A percentile compares a stretch with the other conserved stretches of the same genome.
Conservation (phyloP, 1,284 basidiomycete genomes). For the Singerocomus inundabilis region DNA sequence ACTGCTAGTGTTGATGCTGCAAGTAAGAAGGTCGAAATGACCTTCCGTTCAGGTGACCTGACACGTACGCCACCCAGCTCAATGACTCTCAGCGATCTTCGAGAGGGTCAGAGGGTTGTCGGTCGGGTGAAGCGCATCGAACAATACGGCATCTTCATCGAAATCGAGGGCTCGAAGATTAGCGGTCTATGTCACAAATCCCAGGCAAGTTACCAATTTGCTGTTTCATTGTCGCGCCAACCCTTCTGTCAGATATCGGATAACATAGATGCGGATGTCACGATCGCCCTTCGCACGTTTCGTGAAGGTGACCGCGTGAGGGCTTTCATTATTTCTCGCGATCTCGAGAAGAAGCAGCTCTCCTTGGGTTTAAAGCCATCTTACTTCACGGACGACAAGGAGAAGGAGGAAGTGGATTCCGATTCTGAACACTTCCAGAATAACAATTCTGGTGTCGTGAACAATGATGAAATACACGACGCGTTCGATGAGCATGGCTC, state of each 20-base stretch:
- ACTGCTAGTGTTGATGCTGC: constrained; percentile 60
- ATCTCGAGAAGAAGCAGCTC: constrained; percentile 75
- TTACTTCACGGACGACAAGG: constrained; percentile 58
- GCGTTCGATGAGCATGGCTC: constrained; percentile 25
- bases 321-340: constrained; percentile 73
- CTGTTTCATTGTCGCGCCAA: constrained; percentile 1
- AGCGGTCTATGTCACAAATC: constrained; percentile 94
- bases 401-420: constrained; percentile 30
- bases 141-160: constrained; percentile 90
- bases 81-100: constrained; percentile 57
- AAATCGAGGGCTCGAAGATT: constrained; percentile 80
- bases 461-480: constrained; percentile 26
- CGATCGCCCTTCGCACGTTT: constrained; percentile 79
- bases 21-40: constrained; percentile 83
- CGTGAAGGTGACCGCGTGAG: constrained; percentile 85
- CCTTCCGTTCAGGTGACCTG: constrained; percentile 66
- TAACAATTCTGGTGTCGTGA: constrained; percentile 31
- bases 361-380: constrained; percentile 90
- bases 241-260: constrained; percentile 68
- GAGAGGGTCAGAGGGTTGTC: constrained; percentile 73
- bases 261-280: constrained; percentile 76
- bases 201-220: constrained; percentile 50
- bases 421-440: constrained; percentile 16
- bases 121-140: constrained; percentile 78
- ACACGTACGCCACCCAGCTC: constrained; percentile 43